phyloP scores from a whole-genome alignment of 164 flowering plant genomes.

The Chimonanthus praecox region DNA sequence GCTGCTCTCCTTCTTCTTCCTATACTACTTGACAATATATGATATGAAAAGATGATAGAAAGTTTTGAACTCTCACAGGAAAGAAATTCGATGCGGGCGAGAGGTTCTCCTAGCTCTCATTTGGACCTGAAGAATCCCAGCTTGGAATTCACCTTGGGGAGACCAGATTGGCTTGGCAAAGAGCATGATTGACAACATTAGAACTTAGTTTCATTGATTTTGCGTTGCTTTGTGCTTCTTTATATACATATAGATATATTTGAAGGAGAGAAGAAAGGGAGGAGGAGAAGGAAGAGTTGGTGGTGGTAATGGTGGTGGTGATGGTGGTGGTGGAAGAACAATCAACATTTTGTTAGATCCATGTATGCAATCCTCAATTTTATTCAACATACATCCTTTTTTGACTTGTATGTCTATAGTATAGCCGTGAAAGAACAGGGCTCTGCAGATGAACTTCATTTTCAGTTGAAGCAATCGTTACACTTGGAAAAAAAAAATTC shows the following conservation, averaged over 20 bases:
- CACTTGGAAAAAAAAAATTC: neutral
- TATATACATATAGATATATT: conserved; percentile 1
- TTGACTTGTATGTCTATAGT: neutral
- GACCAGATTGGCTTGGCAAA: conserved; percentile 57
- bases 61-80: conserved; percentile 25
- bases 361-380: neutral
- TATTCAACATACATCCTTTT: neutral
- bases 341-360: neutral
- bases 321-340: no score
- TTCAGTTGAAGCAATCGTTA: conserved; percentile 6
- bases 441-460: neutral
- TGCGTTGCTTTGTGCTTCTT: conserved; percentile 3
- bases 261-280: neutral
- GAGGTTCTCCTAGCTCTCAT: conserved; percentile 21
- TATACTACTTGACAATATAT: no score
- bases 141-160: conserved; percentile 76
- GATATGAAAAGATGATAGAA: neutral
- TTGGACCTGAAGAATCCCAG: conserved; percentile 42
- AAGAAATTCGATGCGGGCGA: conserved; percentile 18
- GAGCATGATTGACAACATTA: conserved; percentile 23
- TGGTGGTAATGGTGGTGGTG: no score
- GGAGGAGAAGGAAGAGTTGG: neutral
- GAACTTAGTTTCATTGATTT: neutral
- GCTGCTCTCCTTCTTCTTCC: no score
- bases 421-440: conserved; percentile 1